Base-by-base conservation (phyloP, 2,329 filamentous ascomycete genomes). In the Phyllosticta citrichinensis region DNA sequence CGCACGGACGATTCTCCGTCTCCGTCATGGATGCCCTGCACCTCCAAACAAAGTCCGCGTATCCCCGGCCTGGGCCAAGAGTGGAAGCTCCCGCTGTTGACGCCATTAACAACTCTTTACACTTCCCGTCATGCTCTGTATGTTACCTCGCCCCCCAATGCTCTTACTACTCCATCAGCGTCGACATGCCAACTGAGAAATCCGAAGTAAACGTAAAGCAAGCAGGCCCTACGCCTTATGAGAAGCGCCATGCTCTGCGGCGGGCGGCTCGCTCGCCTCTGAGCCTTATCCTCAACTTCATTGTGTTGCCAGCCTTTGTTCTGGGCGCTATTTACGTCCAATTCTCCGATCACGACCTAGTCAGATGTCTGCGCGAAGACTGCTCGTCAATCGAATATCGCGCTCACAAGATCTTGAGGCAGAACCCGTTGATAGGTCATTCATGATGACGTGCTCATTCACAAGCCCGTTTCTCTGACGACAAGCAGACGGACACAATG, bases 401-500 rank as follows among this genome's bases (percentile, higher is more conserved):
- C 62, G 73, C 71, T 0, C 62, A 64, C 27, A 70, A 67, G 55
- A 73, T 76, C 2, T 52, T 76, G 55, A 68, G 65, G 17, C 63
- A 74, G 10, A 75, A 74, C 52, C 74, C 74, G 4, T 67, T 76
- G 50, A 76, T 76, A 64, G 74, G 74, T 76, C 30, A 5, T 60
- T 33, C n/a, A 35, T 30, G 8, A 27, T 17, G 40, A 50, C 40
- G 47, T 52, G 51, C 19, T 11, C 12, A 58, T n/a, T 17, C 12
- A 22, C 12, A 25, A 9, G 33, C 47, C 22, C 57, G 19, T 11
- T 55, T 27, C 2, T 33, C 68, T 72, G 54, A 73, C 60, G 20
- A 51, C 4, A 12, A 2, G 2, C 65, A 92, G 92, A 97, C 73
- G 92, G 92, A 0, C 92, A 97, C 71, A 88, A 96, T 75, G 93